These are phyloP conservation scores for Aspergillus haitiensis DNA, from an alignment of 495 filamentous ascomycete species.

Conservation along the genomic window DNA sequence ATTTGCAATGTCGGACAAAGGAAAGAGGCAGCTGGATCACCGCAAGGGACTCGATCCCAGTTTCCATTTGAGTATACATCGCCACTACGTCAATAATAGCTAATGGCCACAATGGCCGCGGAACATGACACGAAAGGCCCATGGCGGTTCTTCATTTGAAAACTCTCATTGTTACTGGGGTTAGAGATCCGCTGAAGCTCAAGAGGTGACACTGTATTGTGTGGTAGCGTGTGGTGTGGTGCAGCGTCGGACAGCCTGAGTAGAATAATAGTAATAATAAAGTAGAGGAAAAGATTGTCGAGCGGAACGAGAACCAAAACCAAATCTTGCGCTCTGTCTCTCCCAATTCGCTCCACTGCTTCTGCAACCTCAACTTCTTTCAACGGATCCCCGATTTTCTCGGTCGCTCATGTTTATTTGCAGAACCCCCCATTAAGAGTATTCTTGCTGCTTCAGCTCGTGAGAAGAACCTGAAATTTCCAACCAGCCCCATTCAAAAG, in stretches of 20 bases:
- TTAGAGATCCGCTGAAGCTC: not conserved
- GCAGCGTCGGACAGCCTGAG: conserved; percentile 19
- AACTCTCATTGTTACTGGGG: no score
- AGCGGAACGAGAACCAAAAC: conserved; percentile 8
- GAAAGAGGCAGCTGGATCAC: conserved; percentile 15
- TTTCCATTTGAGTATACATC: conserved; percentile 10
- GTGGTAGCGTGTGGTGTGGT: conserved; percentile 2
- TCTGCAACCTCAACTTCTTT: not conserved
- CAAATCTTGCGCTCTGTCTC: conserved; percentile 11
- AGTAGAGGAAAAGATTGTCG: conserved; percentile 2
- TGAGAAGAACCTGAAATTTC: not conserved
- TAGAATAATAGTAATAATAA: conserved; percentile 4
- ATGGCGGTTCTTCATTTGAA: no score
- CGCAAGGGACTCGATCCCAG: conserved; percentile 20
- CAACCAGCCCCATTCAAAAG: not conserved
- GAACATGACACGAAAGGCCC: not conserved
- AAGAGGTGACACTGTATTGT: conserved; percentile 4
- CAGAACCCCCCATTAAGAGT: not conserved
- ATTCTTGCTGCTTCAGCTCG: not conserved
- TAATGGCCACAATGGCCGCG: not conserved
- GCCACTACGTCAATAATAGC: conserved; percentile 2
- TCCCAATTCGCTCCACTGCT: conserved; percentile 5
- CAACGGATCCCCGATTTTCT: not conserved
- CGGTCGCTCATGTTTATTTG: not conserved
- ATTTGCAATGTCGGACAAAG: conserved; percentile 26